Evolutionary conservation across 177 flowering plant genomes (phyloP).

Genomic region (Tripterygium wilfordii): DNA sequence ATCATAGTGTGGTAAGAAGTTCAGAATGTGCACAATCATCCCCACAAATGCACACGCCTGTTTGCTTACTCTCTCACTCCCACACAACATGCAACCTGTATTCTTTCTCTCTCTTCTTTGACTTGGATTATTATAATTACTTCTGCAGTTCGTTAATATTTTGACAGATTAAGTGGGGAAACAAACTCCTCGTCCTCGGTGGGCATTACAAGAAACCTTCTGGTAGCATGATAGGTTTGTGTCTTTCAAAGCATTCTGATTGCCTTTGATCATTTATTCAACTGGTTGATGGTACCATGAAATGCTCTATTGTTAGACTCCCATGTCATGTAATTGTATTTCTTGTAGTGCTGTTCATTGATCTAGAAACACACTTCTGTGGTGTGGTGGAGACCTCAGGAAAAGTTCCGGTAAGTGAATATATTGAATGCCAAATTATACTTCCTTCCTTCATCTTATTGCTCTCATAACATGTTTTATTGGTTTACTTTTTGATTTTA

Average conservation of each 20-base stretch:
- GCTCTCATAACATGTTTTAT: not conserved
- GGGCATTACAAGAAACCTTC: constrained; percentile 56
- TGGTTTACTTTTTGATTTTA: not conserved
- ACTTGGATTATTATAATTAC: too few relatives aligned
- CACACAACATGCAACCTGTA: too few relatives aligned
- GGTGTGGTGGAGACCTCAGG: constrained; percentile 68
- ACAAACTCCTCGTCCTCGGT: constrained; percentile 62
- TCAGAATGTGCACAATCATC: not conserved
- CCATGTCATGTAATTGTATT: constrained; percentile 11
- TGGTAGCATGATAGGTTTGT: constrained; percentile 50
- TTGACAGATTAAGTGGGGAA: constrained; percentile 69
- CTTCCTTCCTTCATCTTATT: not conserved
- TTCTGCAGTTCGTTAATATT: too few relatives aligned
- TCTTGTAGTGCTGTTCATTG: constrained; percentile 64
- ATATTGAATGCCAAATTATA: not conserved
- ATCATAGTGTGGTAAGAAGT: constrained; percentile 66
- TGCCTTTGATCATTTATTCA: not conserved
- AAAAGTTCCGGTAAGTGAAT: constrained; percentile 62
- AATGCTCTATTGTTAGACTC: not conserved
- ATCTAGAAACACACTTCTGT: constrained; percentile 52
- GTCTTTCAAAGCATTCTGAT: constrained; percentile 6
- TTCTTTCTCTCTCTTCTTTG: too few relatives aligned
- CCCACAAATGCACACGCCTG: too few relatives aligned
- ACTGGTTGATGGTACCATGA: not conserved
- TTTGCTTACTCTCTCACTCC: too few relatives aligned